Percentiles rank a stretch among this genome's conserved stretches.
Conservation (phyloP, 2,329 filamentous ascomycete species). For the Xylariaceae sp. region DNA sequence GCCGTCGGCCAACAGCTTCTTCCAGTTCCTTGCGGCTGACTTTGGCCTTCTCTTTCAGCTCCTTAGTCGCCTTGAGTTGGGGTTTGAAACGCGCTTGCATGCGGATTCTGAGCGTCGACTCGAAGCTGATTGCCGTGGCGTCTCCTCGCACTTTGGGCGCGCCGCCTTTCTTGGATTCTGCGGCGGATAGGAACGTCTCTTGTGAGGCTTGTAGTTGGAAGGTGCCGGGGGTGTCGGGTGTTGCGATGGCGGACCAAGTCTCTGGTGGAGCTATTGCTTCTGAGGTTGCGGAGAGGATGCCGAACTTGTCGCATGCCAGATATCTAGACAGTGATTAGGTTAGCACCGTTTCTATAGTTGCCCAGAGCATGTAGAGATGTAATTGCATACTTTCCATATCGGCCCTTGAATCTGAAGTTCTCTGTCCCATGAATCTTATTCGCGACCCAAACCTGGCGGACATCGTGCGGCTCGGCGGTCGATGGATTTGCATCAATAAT, state of each 20-base stretch:
- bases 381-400: constrained; percentile 70
- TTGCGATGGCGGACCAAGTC: constrained; percentile 66
- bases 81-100: constrained; percentile 98
- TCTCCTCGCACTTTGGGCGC: constrained; percentile 71
- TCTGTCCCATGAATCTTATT: constrained; percentile 80
- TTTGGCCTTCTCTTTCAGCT: constrained; percentile 78
- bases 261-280: constrained; percentile 83
- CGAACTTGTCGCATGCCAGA: constrained; percentile 79
- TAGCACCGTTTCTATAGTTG: constrained; percentile 2
- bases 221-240: constrained; percentile 61
- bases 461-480: constrained; percentile 93
- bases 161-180: constrained; percentile 48
- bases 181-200: constrained; percentile 65
- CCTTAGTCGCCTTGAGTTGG: constrained; percentile 70
- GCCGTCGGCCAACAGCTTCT: constrained; percentile 66
- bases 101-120: constrained; percentile 72
- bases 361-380: background rate
- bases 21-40: constrained; percentile 84
- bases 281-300: constrained; percentile 69
- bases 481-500: constrained; percentile 75
- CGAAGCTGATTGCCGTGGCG: constrained; percentile 61
- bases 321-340: constrained; percentile 52
- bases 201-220: constrained; percentile 72
- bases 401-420: constrained; percentile 79
- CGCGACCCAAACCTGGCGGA: constrained; percentile 92